Evolutionary conservation across 805 yeast species (phyloP), one percentile per base, ranked within the genome.

Genomic region (baker's yeast (Saccharomyces cerevisiae)): DNA sequence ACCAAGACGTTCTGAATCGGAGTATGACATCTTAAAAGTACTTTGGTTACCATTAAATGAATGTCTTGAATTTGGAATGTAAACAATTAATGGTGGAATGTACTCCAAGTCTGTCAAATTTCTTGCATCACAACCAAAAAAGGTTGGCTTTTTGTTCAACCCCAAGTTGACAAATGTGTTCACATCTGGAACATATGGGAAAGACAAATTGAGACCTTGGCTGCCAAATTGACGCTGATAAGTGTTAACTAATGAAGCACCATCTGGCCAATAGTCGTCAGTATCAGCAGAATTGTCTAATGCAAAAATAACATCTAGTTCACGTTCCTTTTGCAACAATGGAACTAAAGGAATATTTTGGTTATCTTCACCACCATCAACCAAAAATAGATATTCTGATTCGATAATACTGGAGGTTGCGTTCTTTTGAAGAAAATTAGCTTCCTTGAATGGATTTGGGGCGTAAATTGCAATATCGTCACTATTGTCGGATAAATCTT

Each of bases 181-280:
- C 28, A 67, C 72, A 66, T 82, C 91, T 11, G 96, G 96, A 53
- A 89, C 91, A 60, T 85, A 80, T 9, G 96, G 96, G 77, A 86
- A 87, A 2, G 84, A 74, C 28, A 87, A 79, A 50, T 81, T 80
- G 58, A 78, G 75, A 29, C 84, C 84, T 54, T 59, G 67, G 59
- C 78, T 78, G 21, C 59, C 41, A 59, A 82, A 83, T 70, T 84
- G 89, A 59, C 90, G 76, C 56, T 74, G 71, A 63, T 79, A 85
- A 11, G 87, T 79, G 48, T 67, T 63, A 24, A 76, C 78, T 52
- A 87, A 63, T 1, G 90, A 78, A 3, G 81, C 61, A 50, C 91
- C 92, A 63, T 80, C 76, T 32, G 94, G 92, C 87, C 89, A 86
- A 36, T 53, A 61, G 41, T 70, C 68, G 48, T 72, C 68, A 4